Base-by-base conservation (phyloP, 2,329 filamentous ascomycete species). In the Aspergillus spinulosporus region DNA sequence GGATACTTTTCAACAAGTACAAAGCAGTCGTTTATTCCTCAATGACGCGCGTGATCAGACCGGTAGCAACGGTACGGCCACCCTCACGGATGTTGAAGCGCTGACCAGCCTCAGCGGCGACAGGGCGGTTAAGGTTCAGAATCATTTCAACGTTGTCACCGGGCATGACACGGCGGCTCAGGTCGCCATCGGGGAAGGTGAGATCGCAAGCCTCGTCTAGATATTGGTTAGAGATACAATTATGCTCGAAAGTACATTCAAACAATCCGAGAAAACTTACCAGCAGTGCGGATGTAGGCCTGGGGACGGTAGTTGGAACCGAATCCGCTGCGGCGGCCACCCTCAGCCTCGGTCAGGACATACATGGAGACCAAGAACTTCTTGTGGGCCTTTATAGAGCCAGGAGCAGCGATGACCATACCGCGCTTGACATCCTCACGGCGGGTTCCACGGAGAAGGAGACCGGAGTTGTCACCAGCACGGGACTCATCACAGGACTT, bases 101-200 rank as follows among this genome's bases (percentile, higher is more conserved):
- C 82, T 97, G 91, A 67, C 94, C 93, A 61, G 85, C 80, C 81
- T 99, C 94, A 62, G 97, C 79, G 58, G 93, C 93, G 70, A 95
- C 85, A 62, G 93, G 90, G 77, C 89, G 82, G 78, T 91, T 85
- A 72, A 96, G 87, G 68, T 88, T 85, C 74, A 92, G 89, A 63
- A 94, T 80, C 92, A 99, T 97, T 83, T 99, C 94, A 65, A 96
- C 86, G 78, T 99, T 99, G 84, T 99, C 94, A 76, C 94, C 94
- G 51, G 94, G 94, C 92, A 96, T 95, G 77, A 97, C 88, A 81
- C 92, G 89, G 83, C 90, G 92, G 76, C 79, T 80, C 62, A 82
- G 77, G 67, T 93, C 88, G 75, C 88, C 87, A 61, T 94, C 92
- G 53, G 92, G 91, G 88, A 93, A 97, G 73, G 82, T 86, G 68